These are phyloP conservation scores for Dittrichia graveolens DNA, from an alignment of 129 eudicot species.

Conservation along the genomic window DNA sequence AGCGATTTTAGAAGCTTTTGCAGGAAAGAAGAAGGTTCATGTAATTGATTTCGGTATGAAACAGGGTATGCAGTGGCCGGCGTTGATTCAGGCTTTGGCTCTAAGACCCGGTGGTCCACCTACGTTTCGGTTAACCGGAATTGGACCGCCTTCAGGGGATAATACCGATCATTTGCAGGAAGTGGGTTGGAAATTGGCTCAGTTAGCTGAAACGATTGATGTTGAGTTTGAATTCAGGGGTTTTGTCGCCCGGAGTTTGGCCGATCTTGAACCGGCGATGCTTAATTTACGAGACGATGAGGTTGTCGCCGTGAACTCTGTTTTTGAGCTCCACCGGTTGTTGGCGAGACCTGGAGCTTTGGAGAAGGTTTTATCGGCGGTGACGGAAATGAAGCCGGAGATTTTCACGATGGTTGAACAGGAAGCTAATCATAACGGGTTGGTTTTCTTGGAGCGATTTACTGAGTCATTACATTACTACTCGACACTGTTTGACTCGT, in stretches of 20 bases:
- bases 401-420: constrained; percentile 78
- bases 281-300: constrained; percentile 57
- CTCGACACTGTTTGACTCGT: constrained; percentile 76
- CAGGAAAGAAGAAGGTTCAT: constrained; percentile 57
- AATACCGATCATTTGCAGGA: constrained; percentile 61
- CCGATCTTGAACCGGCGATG: constrained; percentile 69
- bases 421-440: constrained; percentile 72
- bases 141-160: constrained; percentile 72
- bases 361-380: constrained; percentile 61
- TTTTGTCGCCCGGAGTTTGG: constrained; percentile 58
- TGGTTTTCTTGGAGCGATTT: constrained; percentile 69
- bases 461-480: constrained; percentile 79
- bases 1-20: constrained; percentile 79
- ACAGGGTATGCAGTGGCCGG: constrained; percentile 96
- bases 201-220: constrained; percentile 63
- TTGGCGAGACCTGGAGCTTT: constrained; percentile 56
- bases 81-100: constrained; percentile 80
- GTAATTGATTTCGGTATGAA: constrained; percentile 87
- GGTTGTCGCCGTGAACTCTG: constrained; percentile 73
- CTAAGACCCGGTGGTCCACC: constrained; percentile 81
- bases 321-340: constrained; percentile 70
- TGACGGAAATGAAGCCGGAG: constrained; percentile 56
- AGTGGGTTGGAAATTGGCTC: constrained; percentile 82
- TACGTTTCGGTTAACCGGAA: constrained; percentile 65
- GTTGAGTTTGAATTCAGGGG: constrained; percentile 74